phyloP scores from a whole-genome alignment of 352 stramenopile species.

The Pythium aphanidermatum region DNA sequence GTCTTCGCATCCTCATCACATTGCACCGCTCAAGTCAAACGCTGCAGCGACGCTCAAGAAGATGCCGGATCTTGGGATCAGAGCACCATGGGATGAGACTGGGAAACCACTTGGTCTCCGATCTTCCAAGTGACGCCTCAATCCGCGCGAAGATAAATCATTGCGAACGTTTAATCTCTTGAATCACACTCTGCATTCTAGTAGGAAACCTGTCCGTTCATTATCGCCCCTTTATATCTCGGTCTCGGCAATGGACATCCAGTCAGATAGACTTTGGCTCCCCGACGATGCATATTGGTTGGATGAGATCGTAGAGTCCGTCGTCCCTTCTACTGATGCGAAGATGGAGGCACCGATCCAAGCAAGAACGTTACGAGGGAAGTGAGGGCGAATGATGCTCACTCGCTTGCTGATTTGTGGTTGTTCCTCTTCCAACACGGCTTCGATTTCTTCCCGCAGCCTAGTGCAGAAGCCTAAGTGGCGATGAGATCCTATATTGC shows the following conservation, averaged over 20 bases:
- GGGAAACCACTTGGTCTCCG: constrained; percentile 63
- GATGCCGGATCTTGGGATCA: constrained; percentile 65
- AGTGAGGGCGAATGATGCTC: constrained; percentile 40
- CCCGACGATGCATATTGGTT: constrained; percentile 41
- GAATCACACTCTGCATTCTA: constrained; percentile 4
- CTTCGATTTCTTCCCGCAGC: constrained; percentile 38
- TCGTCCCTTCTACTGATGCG: constrained; percentile 47
- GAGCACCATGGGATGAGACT: constrained; percentile 75
- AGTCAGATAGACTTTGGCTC: constrained; percentile 36
- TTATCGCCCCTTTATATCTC: constrained; percentile 6
- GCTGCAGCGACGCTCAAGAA: constrained; percentile 42
- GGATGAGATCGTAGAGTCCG: constrained; percentile 34
- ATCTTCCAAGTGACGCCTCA: constrained; percentile 37
- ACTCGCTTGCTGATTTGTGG: constrained; percentile 34
- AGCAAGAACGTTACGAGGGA: constrained; percentile 64
- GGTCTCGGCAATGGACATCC: constrained; percentile 54
- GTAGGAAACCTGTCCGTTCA: no score
- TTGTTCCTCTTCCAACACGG: constrained; percentile 30
- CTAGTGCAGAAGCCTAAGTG: constrained; percentile 58
- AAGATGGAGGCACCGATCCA: constrained; percentile 81
- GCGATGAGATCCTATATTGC: no score
- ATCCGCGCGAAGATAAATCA: no score
- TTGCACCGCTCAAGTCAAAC: constrained; percentile 66
- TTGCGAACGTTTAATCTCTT: no score
- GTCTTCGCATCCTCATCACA: constrained; percentile 70